These are phyloP conservation scores for Conringia planisiliqua DNA, from an alignment of 345 rosid species.

Conservation along the genomic window DNA sequence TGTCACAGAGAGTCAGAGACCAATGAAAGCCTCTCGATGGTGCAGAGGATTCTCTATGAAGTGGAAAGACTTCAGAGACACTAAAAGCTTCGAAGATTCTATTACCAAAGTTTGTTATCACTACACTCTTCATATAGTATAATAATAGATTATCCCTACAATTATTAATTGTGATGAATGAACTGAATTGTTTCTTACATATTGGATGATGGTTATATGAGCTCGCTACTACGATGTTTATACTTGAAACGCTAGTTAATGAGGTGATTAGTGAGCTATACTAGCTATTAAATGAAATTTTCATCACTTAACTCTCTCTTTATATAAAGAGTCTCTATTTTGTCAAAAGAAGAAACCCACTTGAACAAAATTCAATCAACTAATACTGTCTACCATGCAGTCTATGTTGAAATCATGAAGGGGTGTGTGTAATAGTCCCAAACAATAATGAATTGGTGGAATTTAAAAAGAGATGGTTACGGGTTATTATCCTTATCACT, in stretches of 20 bases:
- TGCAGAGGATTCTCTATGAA: too few relatives aligned
- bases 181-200: too few relatives aligned
- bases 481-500: not conserved
- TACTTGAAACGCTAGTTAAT: not conserved
- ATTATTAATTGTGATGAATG: too few relatives aligned
- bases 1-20: not conserved
- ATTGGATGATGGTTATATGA: too few relatives aligned
- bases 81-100: too few relatives aligned
- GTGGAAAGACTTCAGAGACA: too few relatives aligned
- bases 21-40: not conserved
- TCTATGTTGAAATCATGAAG: not conserved
- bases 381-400: not conserved
- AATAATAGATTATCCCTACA: too few relatives aligned
- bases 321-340: not conserved
- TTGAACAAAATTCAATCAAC: not conserved
- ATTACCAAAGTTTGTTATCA: too few relatives aligned
- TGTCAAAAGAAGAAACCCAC: not conserved
- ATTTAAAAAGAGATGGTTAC: not conserved
- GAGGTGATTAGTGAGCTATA: not conserved
- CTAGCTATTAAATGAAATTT: not conserved
- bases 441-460: not conserved
- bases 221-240: not conserved
- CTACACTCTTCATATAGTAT: too few relatives aligned
- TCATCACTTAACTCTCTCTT: not conserved
- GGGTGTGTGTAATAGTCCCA: not conserved